Evolutionary conservation across 176 grass and related monocot species (phyloP).

Genomic region (Oryza longistaminata): DNA sequence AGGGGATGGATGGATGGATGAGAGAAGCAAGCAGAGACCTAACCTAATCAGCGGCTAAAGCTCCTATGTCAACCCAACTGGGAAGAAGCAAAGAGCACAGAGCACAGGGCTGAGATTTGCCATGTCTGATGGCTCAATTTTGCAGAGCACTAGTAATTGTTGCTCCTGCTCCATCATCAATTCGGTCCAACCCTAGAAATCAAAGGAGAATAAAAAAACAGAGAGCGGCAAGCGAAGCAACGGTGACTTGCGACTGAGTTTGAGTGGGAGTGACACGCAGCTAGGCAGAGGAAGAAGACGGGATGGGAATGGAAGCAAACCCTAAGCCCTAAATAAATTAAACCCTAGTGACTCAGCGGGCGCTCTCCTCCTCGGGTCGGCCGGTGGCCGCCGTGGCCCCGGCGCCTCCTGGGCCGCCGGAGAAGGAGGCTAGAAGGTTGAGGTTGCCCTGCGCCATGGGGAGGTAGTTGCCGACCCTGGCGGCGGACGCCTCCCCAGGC

Average conservation of each 20-base stretch:
- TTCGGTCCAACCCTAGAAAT: constrained; percentile 29
- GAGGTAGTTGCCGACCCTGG: constrained; percentile 90
- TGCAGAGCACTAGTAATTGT: background rate
- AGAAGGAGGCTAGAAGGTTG: constrained; percentile 88
- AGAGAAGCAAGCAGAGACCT: background rate
- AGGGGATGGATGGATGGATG: background rate
- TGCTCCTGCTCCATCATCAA: background rate
- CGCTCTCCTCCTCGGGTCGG: constrained; percentile 54
- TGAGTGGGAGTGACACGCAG: background rate
- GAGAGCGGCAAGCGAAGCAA: background rate
- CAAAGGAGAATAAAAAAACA: background rate
- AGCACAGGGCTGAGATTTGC: background rate
- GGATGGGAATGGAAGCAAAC: constrained; percentile 14
- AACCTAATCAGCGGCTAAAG: constrained; percentile 3
- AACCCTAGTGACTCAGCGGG: constrained; percentile 58
- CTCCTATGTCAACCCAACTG: background rate
- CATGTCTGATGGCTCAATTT: background rate
- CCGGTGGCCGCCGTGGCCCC: constrained; percentile 8
- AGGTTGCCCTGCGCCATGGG: constrained; percentile 85
- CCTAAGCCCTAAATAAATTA: constrained; percentile 52
- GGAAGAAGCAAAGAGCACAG: constrained; percentile 3
- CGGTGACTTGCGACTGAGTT: background rate
- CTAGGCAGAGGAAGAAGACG: background rate
- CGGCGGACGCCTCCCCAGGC: constrained; percentile 70
- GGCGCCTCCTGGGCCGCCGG: constrained; percentile 40